Evolutionary conservation across 106 monocot species (phyloP).

Genomic region (Apostasia ramifera): DNA sequence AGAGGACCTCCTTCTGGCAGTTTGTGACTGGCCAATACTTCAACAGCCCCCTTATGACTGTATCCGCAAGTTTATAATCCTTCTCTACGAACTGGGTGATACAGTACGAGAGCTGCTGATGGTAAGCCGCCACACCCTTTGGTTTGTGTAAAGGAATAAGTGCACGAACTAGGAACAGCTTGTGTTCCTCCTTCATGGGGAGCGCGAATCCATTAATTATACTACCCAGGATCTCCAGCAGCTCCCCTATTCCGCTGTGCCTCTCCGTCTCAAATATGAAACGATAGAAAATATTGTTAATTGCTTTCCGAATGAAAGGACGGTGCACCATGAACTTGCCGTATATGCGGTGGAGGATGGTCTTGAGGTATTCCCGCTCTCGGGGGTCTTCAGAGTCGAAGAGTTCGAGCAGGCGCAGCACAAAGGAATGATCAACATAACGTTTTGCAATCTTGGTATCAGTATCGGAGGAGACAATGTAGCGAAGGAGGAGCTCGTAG

Average conservation of each 20-base stretch:
- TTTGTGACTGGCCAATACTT: slow-evolving; percentile 58
- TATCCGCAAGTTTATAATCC: slow-evolving; percentile 54
- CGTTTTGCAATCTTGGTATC: slow-evolving; percentile 47
- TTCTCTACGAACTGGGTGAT: slow-evolving; percentile 54
- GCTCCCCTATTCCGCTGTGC: slow-evolving; percentile 37
- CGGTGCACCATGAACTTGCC: slow-evolving; percentile 56
- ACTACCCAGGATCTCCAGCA: slow-evolving; percentile 46
- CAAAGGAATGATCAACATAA: slow-evolving; percentile 46
- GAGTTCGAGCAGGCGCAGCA: slow-evolving; percentile 30
- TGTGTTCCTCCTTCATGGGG: slow-evolving; percentile 62
- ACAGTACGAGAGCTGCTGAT: slow-evolving; percentile 44
- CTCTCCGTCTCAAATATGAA: slow-evolving; percentile 49
- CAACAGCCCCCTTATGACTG: slow-evolving; percentile 32
- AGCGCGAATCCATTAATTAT: slow-evolving; percentile 49
- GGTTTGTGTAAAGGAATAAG: slow-evolving; percentile 49
- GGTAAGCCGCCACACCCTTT: slow-evolving; percentile 29
- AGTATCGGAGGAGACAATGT: slow-evolving; percentile 43
- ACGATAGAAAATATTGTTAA: slow-evolving; percentile 47
- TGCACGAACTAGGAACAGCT: slow-evolving; percentile 41
- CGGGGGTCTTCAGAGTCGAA: slow-evolving; percentile 51
- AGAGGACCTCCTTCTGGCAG: slow-evolving; percentile 46
- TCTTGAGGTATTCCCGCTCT: slow-evolving; percentile 47
- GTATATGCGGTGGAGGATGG: slow-evolving; percentile 42
- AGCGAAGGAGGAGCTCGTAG: slow-evolving; percentile 55
- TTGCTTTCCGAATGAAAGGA: slow-evolving; percentile 44